A percentile compares a stretch with the other conserved stretches of the same genome.
phyloP scores from a whole-genome alignment of 2,329 filamentous ascomycete species.

The Colletotrichum sidae region DNA sequence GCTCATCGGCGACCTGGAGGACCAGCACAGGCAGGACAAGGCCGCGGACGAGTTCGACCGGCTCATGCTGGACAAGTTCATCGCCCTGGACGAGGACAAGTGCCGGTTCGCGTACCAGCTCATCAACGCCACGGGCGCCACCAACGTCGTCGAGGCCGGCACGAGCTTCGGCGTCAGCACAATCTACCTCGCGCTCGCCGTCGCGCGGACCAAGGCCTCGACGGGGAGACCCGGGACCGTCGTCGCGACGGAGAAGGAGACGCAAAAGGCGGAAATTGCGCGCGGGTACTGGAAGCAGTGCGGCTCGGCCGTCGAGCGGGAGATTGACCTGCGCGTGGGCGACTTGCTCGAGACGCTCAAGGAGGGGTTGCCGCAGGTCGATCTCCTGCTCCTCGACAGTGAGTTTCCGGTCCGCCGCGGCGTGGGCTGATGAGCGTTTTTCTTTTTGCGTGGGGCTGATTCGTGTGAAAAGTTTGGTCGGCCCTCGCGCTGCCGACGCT shows the following conservation, averaged over 20 bases:
- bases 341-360: constrained; percentile 66
- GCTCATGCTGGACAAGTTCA: constrained; percentile 60
- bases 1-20: constrained; percentile 18
- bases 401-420: constrained; percentile 44
- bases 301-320: constrained; percentile 58
- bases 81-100: constrained; percentile 70
- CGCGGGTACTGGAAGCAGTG: constrained; percentile 64
- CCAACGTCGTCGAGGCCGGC: constrained; percentile 68
- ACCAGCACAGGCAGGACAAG: constrained; percentile 40
- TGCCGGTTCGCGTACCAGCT: constrained; percentile 67
- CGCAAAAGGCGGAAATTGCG: constrained; percentile 62
- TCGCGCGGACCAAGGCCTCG: constrained; percentile 56
- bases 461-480: constrained; percentile 61
- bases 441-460: neutral
- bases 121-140: constrained; percentile 58
- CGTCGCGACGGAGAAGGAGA: constrained; percentile 71
- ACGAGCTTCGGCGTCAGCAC: constrained; percentile 72
- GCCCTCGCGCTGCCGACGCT: constrained; percentile 64
- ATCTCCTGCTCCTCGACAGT: constrained; percentile 72
- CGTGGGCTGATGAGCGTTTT: neutral
- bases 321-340: constrained; percentile 68
- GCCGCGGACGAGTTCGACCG: constrained; percentile 16
- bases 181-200: constrained; percentile 71
- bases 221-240: constrained; percentile 52
- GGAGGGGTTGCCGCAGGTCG: constrained; percentile 59